A percentile compares a stretch with the other conserved stretches of the same genome.
phyloP scores from a whole-genome alignment of 257 asterid genomes.

The Jacaranda mimosifolia region DNA sequence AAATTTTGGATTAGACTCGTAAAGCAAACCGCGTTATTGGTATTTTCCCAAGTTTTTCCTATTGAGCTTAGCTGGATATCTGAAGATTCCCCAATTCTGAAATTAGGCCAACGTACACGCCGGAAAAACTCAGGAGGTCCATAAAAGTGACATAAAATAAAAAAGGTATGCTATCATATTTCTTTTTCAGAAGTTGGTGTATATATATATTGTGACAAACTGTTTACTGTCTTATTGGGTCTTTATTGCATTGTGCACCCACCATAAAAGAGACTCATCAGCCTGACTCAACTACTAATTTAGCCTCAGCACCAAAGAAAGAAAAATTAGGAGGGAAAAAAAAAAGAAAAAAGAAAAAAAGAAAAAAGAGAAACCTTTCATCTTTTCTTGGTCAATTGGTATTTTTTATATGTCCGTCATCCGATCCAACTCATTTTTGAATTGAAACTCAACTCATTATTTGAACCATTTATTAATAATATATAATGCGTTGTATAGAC shows the following conservation, averaged over 20 bases:
- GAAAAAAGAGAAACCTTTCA: neutral
- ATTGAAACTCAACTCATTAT: no score
- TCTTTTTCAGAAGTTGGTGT: constrained; percentile 1
- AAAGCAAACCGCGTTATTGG: neutral
- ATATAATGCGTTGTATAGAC: no score
- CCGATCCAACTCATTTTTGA: no score
- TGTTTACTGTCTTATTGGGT: neutral
- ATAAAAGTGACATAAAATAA: constrained; percentile 25
- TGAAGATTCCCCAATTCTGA: neutral
- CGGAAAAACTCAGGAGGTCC: neutral
- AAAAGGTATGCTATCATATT: neutral
- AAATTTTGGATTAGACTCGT: no score
- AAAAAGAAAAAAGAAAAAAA: neutral
- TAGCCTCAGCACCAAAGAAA: neutral
- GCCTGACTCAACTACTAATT: neutral
- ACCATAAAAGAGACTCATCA: constrained; percentile 6
- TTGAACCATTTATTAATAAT: no score
- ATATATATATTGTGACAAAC: neutral
- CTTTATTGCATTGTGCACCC: neutral
- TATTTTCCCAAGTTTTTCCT: neutral
- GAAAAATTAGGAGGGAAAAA: no score
- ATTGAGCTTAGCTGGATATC: constrained; percentile 7
- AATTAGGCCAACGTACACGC: neutral
- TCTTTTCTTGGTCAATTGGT: constrained; percentile 23
- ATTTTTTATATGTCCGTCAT: no score